A percentile compares a stretch with the other conserved stretches of the same genome.
Evolutionary conservation across 2,329 filamentous ascomycete species (phyloP).

Genomic region (Trichoderma koningiopsis): DNA sequence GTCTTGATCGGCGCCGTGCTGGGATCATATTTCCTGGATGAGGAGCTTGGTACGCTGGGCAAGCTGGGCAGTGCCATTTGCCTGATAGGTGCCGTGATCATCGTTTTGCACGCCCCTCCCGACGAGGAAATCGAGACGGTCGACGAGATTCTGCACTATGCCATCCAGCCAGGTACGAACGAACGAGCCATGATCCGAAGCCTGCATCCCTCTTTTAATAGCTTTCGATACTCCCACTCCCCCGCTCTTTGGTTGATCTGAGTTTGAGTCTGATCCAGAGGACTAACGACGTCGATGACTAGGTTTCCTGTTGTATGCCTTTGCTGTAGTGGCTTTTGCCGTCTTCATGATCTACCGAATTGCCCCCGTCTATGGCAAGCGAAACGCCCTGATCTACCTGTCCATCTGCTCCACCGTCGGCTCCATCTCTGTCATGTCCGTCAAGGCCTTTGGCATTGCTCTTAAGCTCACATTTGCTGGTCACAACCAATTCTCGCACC

Average conservation of each 20-base stretch:
- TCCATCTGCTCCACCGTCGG: constrained; percentile 98
- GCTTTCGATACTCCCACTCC: not conserved
- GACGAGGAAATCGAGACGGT: constrained; percentile 90
- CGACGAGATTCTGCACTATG: constrained; percentile 87
- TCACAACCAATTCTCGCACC: constrained; percentile 92
- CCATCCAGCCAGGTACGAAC: constrained; percentile 78
- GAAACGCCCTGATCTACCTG: constrained; percentile 93
- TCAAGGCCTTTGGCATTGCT: constrained; percentile 98
- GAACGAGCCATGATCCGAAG: constrained; percentile 32
- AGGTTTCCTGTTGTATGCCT: constrained; percentile 90
- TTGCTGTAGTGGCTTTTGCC: constrained; percentile 79
- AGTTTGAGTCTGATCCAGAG: not conserved
- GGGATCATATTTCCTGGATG: constrained; percentile 90
- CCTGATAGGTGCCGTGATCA: constrained; percentile 93
- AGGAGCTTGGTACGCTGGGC: constrained; percentile 85
- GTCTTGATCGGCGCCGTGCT: constrained; percentile 94
- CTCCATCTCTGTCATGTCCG: constrained; percentile 97
- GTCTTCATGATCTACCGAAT: constrained; percentile 95
- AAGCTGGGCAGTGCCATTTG: constrained; percentile 96
- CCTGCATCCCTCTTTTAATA: not conserved
- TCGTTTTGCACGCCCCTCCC: constrained; percentile 93
- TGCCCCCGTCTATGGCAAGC: constrained; percentile 86
- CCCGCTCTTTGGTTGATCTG: not conserved
- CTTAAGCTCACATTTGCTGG: constrained; percentile 91
- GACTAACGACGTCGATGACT: constrained; percentile 20